Evolutionary conservation across 345 rosid species (phyloP).

Genomic region (Hibiscus syriacus): DNA sequence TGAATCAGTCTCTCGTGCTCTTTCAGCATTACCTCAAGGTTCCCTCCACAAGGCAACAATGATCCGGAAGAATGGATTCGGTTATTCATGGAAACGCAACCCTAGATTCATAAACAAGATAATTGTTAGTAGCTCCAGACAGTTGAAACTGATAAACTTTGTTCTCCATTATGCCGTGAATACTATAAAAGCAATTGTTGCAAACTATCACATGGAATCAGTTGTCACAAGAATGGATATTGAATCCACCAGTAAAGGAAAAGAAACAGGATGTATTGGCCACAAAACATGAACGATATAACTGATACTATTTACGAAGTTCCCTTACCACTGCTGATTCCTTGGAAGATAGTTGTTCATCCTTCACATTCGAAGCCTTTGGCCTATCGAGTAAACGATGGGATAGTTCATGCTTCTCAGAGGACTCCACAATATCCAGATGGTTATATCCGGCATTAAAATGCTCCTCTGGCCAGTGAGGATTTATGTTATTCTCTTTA

Average conservation of each 20-base stretch:
- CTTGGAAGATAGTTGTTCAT: constrained; percentile 20
- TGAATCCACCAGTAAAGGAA: background rate
- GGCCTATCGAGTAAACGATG: constrained; percentile 35
- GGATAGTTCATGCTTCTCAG: constrained; percentile 38
- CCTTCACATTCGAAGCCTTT: constrained; percentile 30
- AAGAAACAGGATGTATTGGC: background rate
- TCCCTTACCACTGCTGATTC: constrained; percentile 33
- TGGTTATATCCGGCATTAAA: constrained; percentile 13
- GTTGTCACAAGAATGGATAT: background rate
- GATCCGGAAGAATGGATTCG: constrained; percentile 69
- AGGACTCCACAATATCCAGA: constrained; percentile 26
- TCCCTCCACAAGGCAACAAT: constrained; percentile 50
- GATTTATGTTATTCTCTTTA: constrained; percentile 28
- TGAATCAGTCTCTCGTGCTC: constrained; percentile 80
- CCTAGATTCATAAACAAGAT: constrained; percentile 28
- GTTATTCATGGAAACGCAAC: constrained; percentile 25
- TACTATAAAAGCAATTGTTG: background rate
- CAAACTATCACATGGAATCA: background rate
- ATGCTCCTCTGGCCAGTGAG: constrained; percentile 42
- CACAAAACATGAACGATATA: background rate
- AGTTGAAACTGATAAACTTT: background rate
- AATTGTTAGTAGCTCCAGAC: constrained; percentile 5
- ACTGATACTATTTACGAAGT: background rate
- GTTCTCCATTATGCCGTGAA: background rate
- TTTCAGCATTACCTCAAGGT: constrained; percentile 84